Percentiles rank a stretch among this genome's conserved stretches.
These are phyloP conservation scores for Shiraia sp. DNA, from an alignment of 2,329 filamentous ascomycete genomes.

Conservation along the genomic window DNA sequence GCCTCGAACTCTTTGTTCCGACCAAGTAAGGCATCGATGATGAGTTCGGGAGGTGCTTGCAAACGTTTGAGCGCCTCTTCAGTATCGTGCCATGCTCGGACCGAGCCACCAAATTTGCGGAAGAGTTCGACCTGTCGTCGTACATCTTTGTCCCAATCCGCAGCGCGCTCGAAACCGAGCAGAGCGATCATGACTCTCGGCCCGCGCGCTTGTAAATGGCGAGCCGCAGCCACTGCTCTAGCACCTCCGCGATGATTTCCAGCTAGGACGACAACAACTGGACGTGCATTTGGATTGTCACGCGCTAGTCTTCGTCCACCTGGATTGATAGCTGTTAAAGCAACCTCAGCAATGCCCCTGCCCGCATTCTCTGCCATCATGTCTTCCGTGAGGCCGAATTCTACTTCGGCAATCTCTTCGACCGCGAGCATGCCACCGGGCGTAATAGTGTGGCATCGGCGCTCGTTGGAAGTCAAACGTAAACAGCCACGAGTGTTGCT, in stretches of 20 bases:
- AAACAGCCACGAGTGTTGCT: conserved; percentile 45
- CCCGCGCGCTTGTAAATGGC: conserved; percentile 84
- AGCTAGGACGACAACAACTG: conserved; percentile 76
- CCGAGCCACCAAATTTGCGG: conserved; percentile 77
- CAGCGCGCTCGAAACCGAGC: conserved; percentile 80
- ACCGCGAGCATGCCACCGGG: conserved; percentile 88
- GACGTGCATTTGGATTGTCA: conserved; percentile 52
- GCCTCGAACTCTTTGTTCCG: conserved; percentile 89
- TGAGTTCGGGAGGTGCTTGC: conserved; percentile 72
- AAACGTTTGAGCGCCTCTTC: conserved; percentile 57
- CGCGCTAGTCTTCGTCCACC: conserved; percentile 60
- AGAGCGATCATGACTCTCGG: conserved; percentile 81
- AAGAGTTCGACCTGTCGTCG: conserved; percentile 82
- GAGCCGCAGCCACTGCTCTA: conserved; percentile 79
- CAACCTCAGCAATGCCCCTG: conserved; percentile 83
- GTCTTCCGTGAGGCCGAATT: conserved; percentile 84
- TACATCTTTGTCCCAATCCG: conserved; percentile 78
- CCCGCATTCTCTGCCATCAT: conserved; percentile 92
- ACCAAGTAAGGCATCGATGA: conserved; percentile 87
- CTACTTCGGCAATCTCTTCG: conserved; percentile 86
- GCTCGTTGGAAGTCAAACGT: conserved; percentile 57
- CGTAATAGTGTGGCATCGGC: conserved; percentile 61
- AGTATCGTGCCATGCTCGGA: conserved; percentile 65
- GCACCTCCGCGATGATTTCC: conserved; percentile 94
- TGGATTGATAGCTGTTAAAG: conserved; percentile 67